phyloP scores from a whole-genome alignment of 2,329 filamentous ascomycete species.

The Fusarium protoensiforme region DNA sequence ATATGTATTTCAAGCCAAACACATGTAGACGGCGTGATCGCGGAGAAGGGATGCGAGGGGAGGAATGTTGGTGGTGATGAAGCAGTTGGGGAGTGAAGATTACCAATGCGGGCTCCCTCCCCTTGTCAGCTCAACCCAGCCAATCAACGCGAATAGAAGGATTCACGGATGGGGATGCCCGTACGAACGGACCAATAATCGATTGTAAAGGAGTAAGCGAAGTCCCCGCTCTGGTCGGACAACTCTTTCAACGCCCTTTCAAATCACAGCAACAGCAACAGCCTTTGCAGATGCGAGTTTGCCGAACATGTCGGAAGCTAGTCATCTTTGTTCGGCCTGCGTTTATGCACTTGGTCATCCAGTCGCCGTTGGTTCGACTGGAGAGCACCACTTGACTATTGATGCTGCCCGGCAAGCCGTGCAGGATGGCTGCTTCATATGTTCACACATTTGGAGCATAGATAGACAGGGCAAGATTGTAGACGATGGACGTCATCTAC shows the following conservation, averaged over 20 bases:
- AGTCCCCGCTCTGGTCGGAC: neutral
- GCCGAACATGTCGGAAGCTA: neutral
- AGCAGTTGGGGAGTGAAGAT: neutral
- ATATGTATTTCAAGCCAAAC: neutral
- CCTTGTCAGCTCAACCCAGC: neutral
- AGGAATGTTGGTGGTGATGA: neutral
- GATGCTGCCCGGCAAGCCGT: neutral
- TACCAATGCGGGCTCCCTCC: neutral
- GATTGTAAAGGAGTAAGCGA: neutral
- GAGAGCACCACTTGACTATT: neutral
- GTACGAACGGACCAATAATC: constrained; percentile 6
- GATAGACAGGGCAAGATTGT: neutral
- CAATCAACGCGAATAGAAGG: neutral
- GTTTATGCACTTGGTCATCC: neutral
- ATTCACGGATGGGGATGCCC: neutral
- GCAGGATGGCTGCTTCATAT: neutral
- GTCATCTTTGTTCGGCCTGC: neutral
- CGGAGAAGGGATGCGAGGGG: neutral
- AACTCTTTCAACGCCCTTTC: neutral
- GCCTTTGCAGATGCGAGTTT: neutral
- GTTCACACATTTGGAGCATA: neutral
- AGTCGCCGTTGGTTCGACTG: neutral
- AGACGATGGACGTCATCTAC: no score
- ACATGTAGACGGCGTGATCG: neutral
- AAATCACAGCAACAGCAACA: neutral